Conservation (phyloP, 768 basidiomycete species). For the Termitomyces sp. region DNA sequence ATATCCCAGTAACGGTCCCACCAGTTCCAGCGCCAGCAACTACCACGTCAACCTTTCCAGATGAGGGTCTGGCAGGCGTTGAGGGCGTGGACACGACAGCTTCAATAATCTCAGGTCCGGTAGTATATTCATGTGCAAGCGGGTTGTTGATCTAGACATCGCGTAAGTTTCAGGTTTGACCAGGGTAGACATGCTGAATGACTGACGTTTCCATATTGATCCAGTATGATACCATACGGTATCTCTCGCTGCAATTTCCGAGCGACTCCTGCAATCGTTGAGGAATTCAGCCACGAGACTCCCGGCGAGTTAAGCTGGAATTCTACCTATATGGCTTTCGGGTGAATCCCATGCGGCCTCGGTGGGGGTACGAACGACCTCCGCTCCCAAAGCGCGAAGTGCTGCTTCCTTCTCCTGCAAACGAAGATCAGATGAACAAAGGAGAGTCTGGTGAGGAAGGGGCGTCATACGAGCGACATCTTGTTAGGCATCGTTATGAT, state of each 20-base stretch:
- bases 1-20: conserved; percentile 89
- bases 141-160: conserved; percentile 70
- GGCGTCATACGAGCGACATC: conserved; percentile 68
- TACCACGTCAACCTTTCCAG: conserved; percentile 75
- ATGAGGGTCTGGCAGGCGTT: conserved; percentile 53
- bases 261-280: conserved; percentile 85
- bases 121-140: conserved; percentile 85
- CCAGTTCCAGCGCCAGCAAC: conserved; percentile 92
- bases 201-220: conserved; percentile 82
- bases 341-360: conserved; percentile 87
- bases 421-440: not conserved
- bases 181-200: conserved; percentile 6
- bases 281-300: conserved; percentile 84
- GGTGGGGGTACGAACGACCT: conserved; percentile 91
- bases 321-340: conserved; percentile 88
- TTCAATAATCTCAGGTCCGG: conserved; percentile 89
- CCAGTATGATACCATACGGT: conserved; percentile 83
- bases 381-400: conserved; percentile 87
- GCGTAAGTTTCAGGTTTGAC: conserved; percentile 3
- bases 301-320: conserved; percentile 24
- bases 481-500: conserved; percentile 92
- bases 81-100: conserved; percentile 68
- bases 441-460: not conserved
- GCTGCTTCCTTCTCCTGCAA: conserved; percentile 87
- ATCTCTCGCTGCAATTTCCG: conserved; percentile 72